A percentile compares a stretch with the other conserved stretches of the same genome.
Conservation (phyloP, 495 filamentous ascomycete species). For the Hyaloscypha bicolor region DNA sequence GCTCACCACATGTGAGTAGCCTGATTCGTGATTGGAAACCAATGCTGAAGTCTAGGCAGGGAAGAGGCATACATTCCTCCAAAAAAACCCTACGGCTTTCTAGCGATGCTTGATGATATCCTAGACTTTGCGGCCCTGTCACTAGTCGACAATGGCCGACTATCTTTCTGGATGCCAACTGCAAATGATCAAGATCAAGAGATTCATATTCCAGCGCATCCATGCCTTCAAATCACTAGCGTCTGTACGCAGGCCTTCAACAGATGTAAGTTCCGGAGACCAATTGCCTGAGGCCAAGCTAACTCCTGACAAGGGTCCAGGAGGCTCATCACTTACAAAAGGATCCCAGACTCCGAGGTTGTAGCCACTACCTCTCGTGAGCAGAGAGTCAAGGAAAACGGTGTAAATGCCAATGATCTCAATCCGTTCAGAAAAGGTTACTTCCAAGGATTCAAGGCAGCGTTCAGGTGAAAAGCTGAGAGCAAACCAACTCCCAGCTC, state of each 20-base stretch:
- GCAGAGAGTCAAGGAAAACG: constrained; percentile 40
- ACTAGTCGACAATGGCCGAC: constrained; percentile 79
- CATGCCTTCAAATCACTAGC: constrained; percentile 71
- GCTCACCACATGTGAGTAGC: constrained; percentile 65
- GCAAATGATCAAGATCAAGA: constrained; percentile 73
- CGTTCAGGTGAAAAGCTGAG: constrained; percentile 8
- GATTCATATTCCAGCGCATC: constrained; percentile 76
- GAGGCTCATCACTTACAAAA: constrained; percentile 80
- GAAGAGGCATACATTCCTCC: constrained; percentile 81
- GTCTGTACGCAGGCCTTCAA: constrained; percentile 86
- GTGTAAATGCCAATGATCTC: constrained; percentile 68
- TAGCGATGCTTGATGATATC: constrained; percentile 86
- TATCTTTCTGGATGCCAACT: constrained; percentile 98
- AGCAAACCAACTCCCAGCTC: background rate
- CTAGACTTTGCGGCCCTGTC: constrained; percentile 75
- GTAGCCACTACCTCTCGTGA: constrained; percentile 26
- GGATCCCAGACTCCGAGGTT: constrained; percentile 64
- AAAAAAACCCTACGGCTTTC: constrained; percentile 88
- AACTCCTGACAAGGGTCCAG: constrained; percentile 67
- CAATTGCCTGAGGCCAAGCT: constrained; percentile 16
- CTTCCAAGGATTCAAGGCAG: constrained; percentile 48
- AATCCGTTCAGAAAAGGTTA: constrained; percentile 78
- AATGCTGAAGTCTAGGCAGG: constrained; percentile 41
- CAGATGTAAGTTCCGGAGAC: constrained; percentile 61
- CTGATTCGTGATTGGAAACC: constrained; percentile 6